A percentile compares a stretch with the other conserved stretches of the same genome.
Evolutionary conservation across 768 basidiomycete species (phyloP).

Genomic region (Mycena filopes): DNA sequence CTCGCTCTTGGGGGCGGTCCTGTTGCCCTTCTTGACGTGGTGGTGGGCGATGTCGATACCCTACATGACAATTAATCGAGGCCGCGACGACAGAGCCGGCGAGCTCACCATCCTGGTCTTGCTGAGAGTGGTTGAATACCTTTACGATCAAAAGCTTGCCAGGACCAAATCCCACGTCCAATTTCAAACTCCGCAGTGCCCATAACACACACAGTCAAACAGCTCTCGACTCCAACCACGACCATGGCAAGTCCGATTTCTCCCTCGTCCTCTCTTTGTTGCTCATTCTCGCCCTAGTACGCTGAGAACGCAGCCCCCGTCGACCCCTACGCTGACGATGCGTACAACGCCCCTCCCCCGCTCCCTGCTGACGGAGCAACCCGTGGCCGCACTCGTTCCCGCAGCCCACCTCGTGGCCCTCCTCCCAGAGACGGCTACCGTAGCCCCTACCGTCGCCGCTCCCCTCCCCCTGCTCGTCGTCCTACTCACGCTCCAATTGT

Average conservation of each 20-base stretch:
- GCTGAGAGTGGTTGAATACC: slow-evolving; percentile 55
- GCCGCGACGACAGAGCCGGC: slow-evolving; percentile 44
- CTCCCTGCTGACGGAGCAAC: slow-evolving; percentile 62
- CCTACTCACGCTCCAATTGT: slow-evolving; percentile 82
- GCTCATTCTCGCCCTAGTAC: slow-evolving; percentile 59
- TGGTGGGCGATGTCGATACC: slow-evolving; percentile 96
- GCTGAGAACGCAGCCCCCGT: slow-evolving; percentile 67
- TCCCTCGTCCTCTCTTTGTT: slow-evolving; percentile 7
- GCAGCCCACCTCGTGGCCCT: slow-evolving; percentile 67
- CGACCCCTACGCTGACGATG: slow-evolving; percentile 87
- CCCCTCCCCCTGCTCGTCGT: slow-evolving; percentile 69
- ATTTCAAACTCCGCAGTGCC: too few species aligned
- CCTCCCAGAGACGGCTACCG: slow-evolving; percentile 61
- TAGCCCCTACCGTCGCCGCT: slow-evolving; percentile 65
- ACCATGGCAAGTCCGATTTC: slow-evolving; percentile 67
- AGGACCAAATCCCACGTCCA: too few species aligned
- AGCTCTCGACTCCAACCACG: slow-evolving; percentile 67
- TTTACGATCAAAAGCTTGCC: too few species aligned
- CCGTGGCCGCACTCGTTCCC: slow-evolving; percentile 80
- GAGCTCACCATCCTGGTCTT: slow-evolving; percentile 87
- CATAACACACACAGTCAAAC: slow-evolving; percentile 54
- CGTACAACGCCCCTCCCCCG: slow-evolving; percentile 68
- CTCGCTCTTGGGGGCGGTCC: slow-evolving; percentile 97
- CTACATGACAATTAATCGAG: slow-evolving; percentile 52
- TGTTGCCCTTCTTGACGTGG: slow-evolving; percentile 98